These are phyloP conservation scores for Pyrenochaeta sp. DNA, from an alignment of 2,329 filamentous ascomycete genomes.

Conservation along the genomic window DNA sequence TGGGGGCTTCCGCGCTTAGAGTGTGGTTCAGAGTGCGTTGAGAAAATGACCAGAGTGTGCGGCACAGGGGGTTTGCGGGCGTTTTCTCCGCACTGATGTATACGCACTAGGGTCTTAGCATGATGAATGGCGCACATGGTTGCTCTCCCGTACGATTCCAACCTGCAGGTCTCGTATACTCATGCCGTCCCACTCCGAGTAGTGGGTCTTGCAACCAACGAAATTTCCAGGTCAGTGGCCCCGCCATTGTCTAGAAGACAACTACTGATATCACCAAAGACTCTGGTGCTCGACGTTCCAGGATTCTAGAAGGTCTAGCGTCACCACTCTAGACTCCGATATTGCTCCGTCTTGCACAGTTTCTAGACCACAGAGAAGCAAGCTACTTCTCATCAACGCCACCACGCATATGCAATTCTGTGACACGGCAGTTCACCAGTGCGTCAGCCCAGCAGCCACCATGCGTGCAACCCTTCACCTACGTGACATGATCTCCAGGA, in stretches of 20 bases:
- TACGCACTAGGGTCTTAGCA: constrained; percentile 4
- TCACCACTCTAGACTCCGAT: too few relatives aligned
- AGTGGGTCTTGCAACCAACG: background rate
- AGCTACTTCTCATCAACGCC: background rate
- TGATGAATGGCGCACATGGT: background rate
- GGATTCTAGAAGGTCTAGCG: too few relatives aligned
- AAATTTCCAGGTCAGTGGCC: too few relatives aligned
- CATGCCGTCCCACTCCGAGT: background rate
- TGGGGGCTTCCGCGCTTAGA: background rate
- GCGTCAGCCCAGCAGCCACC: background rate
- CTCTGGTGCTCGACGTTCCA: too few relatives aligned
- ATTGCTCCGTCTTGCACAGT: background rate
- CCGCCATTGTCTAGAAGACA: too few relatives aligned
- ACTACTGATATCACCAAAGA: too few relatives aligned
- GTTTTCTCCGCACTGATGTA: constrained; percentile 3
- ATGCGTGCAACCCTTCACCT: background rate
- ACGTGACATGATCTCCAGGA: background rate
- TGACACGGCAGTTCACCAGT: background rate
- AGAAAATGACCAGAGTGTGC: constrained; percentile 11
- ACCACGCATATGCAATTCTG: background rate
- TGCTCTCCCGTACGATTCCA: background rate
- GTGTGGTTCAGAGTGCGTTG: background rate
- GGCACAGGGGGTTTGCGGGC: background rate
- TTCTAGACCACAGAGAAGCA: background rate
- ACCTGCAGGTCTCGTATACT: background rate